phyloP scores from a whole-genome alignment of 306 rosid genomes.

The Gastrolobium bilobum region DNA sequence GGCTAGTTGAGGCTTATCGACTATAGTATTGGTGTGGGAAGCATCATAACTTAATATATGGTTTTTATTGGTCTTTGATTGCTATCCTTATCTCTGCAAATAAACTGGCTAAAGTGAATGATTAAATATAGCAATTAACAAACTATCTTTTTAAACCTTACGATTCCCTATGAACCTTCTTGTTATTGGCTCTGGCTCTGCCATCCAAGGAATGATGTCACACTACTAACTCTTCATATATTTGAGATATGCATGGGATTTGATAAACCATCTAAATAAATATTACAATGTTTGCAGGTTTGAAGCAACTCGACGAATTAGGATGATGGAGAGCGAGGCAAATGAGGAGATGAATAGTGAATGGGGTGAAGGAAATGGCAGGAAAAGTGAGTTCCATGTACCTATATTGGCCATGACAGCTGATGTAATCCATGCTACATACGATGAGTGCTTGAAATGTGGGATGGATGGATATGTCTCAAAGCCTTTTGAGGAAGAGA shows the following conservation, averaged over 20 bases:
- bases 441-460: constrained; percentile 78
- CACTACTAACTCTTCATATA: too few species aligned
- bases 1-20: not conserved
- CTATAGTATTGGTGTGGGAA: not conserved
- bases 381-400: constrained; percentile 66
- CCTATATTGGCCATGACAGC: constrained; percentile 99
- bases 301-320: constrained; percentile 81
- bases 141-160: too few species aligned
- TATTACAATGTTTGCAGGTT: constrained; percentile 62
- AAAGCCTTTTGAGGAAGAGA: constrained; percentile 97
- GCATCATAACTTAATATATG: not conserved
- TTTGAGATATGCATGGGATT: constrained; percentile 20
- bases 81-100: too few species aligned
- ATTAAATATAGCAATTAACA: too few species aligned
- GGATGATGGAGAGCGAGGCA: constrained; percentile 77
- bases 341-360: constrained; percentile 62
- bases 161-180: not conserved
- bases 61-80: too few species aligned
- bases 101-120: too few species aligned
- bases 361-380: constrained; percentile 48
- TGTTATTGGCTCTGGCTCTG: too few species aligned
- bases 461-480: constrained; percentile 99
- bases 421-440: constrained; percentile 93
- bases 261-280: not conserved
- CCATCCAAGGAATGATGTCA: not conserved